Evolutionary conservation across 306 rosid species (phyloP), one percentile per base, ranked within the genome.

Genomic region (Glycine soja): DNA sequence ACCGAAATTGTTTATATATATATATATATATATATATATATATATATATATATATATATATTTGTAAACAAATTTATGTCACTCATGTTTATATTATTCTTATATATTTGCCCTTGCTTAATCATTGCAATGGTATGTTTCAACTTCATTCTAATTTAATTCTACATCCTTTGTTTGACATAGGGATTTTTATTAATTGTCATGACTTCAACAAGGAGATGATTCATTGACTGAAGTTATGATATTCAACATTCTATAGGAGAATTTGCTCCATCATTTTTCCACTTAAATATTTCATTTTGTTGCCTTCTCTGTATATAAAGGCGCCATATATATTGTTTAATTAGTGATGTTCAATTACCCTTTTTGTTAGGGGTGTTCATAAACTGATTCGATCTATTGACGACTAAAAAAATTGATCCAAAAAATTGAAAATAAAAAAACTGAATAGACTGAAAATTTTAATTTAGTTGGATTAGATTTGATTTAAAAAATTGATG

Each of bases 41-140:
- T n/a, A n/a, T n/a, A n/a, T n/a, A n/a, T n/a, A n/a, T n/a, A n/a
- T n/a, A n/a, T n/a, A n/a, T n/a, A n/a, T n/a, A n/a, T n/a, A n/a
- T n/a, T n/a, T n/a, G n/a, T n/a, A n/a, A n/a, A n/a, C n/a, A n/a
- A n/a, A n/a, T n/a, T n/a, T n/a, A n/a, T n/a, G n/a, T n/a, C n/a
- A n/a, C n/a, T n/a, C n/a, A n/a, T n/a, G n/a, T n/a, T n/a, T n/a
- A n/a, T n/a, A n/a, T n/a, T n/a, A n/a, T n/a, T n/a, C n/a, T n/a
- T n/a, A n/a, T n/a, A n/a, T n/a, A n/a, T n/a, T n/a, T n/a, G n/a
- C n/a, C n/a, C n/a, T n/a, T n/a, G n/a, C n/a, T n/a, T n/a, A n/a
- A n/a, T n/a, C 81, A 30, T 40, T 46, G 65, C 81, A 64, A 70
- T 71, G 88, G 88, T 84, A 87, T 10, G 50, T 81, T 38, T 77